Evolutionary conservation across 2,329 filamentous ascomycete genomes (phyloP).

Genomic region (Diplodia corticola): DNA sequence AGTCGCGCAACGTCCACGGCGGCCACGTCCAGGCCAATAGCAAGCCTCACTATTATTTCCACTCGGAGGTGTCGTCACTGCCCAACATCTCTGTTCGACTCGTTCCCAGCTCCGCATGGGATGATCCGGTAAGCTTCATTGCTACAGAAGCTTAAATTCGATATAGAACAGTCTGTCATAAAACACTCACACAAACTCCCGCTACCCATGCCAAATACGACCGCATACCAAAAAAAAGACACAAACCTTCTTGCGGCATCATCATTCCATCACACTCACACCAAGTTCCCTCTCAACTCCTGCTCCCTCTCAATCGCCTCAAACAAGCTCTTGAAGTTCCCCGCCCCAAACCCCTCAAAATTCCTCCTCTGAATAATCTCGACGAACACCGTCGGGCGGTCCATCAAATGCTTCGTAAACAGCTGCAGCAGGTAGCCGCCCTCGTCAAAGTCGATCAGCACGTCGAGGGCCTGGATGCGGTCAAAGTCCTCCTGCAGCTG

Average conservation of each 20-base stretch:
- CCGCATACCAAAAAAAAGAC: neutral
- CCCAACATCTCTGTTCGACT: no score
- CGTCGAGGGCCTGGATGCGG: slow-evolving; percentile 73
- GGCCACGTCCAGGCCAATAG: no score
- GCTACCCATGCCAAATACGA: neutral
- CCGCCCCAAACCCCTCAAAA: slow-evolving; percentile 89
- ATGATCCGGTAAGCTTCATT: neutral
- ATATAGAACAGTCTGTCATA: neutral
- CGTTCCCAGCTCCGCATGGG: neutral
- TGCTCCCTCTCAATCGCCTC: slow-evolving; percentile 96
- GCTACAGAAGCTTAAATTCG: no score
- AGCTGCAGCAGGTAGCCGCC: slow-evolving; percentile 74
- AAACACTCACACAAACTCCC: neutral
- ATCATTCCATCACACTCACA: slow-evolving; percentile 24
- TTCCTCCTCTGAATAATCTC: slow-evolving; percentile 94
- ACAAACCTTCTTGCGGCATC: neutral
- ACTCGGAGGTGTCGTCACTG: no score
- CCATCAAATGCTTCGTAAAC: slow-evolving; percentile 75
- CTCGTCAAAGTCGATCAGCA: slow-evolving; percentile 94
- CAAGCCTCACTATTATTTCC: no score
- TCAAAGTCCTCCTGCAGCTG: slow-evolving; percentile 77
- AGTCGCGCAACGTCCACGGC: no score
- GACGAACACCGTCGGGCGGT: slow-evolving; percentile 91
- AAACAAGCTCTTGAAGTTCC: slow-evolving; percentile 93
- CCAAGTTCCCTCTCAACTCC: slow-evolving; percentile 77